Percentiles rank a stretch among this genome's conserved stretches.
phyloP scores from a whole-genome alignment of 768 basidiomycete genomes.

The Xanthoconium purpureum region DNA sequence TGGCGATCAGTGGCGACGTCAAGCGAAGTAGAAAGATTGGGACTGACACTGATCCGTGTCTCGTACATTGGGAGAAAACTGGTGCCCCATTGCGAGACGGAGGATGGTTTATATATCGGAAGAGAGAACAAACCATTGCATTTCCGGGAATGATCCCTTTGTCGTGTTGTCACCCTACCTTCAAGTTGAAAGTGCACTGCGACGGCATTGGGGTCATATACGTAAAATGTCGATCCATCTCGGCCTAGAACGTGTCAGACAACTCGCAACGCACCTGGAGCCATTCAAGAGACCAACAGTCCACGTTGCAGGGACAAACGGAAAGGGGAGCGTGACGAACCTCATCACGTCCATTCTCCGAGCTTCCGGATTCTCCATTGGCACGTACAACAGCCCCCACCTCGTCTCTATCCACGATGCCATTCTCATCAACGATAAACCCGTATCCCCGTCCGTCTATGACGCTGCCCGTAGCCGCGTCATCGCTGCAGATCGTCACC shows the following conservation, averaged over 20 bases:
- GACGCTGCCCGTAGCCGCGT: constrained; percentile 44
- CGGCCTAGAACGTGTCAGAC: constrained; percentile 54
- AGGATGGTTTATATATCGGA: not conserved
- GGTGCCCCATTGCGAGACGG: not conserved
- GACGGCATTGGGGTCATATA: not conserved
- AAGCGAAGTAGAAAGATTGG: not conserved
- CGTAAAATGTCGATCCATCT: constrained; percentile 64
- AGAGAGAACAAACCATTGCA: no score
- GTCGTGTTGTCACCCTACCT: not conserved
- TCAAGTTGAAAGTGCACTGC: no score
- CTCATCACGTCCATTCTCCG: constrained; percentile 74
- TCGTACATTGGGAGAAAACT: constrained; percentile 14
- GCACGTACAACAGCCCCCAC: constrained; percentile 92
- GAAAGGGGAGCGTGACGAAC: constrained; percentile 91
- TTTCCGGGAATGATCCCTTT: not conserved
- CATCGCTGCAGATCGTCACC: constrained; percentile 42
- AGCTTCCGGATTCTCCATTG: constrained; percentile 56
- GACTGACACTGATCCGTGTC: constrained; percentile 18
- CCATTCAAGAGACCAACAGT: constrained; percentile 74
- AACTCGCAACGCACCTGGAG: constrained; percentile 53
- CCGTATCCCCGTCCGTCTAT: constrained; percentile 52
- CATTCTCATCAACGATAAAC: constrained; percentile 61
- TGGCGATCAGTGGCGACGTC: not conserved
- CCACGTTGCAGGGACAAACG: constrained; percentile 95
- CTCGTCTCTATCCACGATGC: constrained; percentile 74